Evolutionary conservation across 2,329 filamentous ascomycete species (phyloP).

Genomic region (Aspergillus proliferans): DNA sequence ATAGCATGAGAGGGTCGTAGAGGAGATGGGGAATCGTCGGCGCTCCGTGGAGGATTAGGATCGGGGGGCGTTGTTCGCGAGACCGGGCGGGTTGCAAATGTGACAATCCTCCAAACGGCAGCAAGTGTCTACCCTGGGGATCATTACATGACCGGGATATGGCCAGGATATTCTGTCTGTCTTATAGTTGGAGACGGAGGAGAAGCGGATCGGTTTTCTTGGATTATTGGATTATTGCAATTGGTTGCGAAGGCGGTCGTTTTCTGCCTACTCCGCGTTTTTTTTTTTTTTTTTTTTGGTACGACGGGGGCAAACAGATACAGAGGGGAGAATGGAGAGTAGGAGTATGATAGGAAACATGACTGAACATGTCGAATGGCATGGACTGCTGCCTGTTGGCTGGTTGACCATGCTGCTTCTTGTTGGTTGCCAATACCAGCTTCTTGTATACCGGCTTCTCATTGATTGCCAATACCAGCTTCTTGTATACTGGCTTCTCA

Average conservation of each 20-base stretch:
- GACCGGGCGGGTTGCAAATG: constrained; percentile 6
- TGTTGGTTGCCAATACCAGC: too few relatives aligned
- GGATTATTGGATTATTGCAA: constrained; percentile 4
- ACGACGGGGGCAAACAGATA: neutral
- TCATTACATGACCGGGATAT: constrained; percentile 8
- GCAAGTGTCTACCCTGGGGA: constrained; percentile 14
- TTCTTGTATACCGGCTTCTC: too few relatives aligned
- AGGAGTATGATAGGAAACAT: too few relatives aligned
- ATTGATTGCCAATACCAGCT: too few relatives aligned
- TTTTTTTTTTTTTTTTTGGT: constrained; percentile 1
- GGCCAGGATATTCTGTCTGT: constrained; percentile 1
- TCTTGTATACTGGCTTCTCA: too few relatives aligned
- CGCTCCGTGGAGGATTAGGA: neutral
- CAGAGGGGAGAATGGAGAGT: too few relatives aligned
- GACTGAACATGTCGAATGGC: too few relatives aligned
- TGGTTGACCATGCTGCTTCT: too few relatives aligned
- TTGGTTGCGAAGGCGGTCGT: constrained; percentile 13
- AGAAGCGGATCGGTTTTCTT: neutral
- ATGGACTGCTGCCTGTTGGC: too few relatives aligned
- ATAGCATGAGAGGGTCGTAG: constrained; percentile 16
- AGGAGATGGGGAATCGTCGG: constrained; percentile 5
- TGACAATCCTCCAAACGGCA: constrained; percentile 13
- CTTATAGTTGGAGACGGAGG: constrained; percentile 1
- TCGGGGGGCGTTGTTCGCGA: constrained; percentile 2
- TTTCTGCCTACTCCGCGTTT: constrained; percentile 5